A percentile compares a stretch with the other conserved stretches of the same genome.
These are phyloP conservation scores for Solanum hybrid DNA, from an alignment of 305 asterid genomes.

Conservation along the genomic window DNA sequence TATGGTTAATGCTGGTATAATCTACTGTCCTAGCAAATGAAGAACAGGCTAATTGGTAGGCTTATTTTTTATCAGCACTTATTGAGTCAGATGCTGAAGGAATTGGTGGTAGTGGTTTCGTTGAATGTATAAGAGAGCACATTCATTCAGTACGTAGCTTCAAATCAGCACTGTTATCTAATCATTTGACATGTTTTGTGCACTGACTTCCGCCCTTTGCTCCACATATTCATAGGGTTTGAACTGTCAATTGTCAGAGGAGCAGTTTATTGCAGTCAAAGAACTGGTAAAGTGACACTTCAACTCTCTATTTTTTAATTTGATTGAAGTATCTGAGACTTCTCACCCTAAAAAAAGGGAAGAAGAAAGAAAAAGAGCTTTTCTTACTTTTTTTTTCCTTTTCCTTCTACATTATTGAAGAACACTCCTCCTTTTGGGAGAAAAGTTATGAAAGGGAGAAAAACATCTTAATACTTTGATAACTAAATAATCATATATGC, in stretches of 20 bases:
- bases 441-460: neutral
- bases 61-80: conserved; percentile 47
- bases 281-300: conserved; percentile 70
- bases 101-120: conserved; percentile 97
- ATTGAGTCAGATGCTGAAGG: conserved; percentile 99
- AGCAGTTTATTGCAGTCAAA: conserved; percentile 97
- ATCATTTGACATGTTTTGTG: neutral
- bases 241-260: conserved; percentile 83
- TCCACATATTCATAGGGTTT: conserved; percentile 44
- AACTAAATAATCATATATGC: neutral
- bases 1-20: neutral
- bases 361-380: neutral
- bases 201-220: neutral
- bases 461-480: neutral
- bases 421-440: neutral
- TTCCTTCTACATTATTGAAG: neutral
- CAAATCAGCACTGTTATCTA: conserved; percentile 2
- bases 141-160: conserved; percentile 67
- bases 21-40: neutral
- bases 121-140: conserved; percentile 93
- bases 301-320: neutral
- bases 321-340: neutral
- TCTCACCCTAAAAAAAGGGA: neutral
- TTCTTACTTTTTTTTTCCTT: neutral
- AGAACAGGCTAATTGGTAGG: neutral